Evolutionary conservation across 192 early-diverging fungal species (phyloP).

Genomic region (Coemansia sp.): DNA sequence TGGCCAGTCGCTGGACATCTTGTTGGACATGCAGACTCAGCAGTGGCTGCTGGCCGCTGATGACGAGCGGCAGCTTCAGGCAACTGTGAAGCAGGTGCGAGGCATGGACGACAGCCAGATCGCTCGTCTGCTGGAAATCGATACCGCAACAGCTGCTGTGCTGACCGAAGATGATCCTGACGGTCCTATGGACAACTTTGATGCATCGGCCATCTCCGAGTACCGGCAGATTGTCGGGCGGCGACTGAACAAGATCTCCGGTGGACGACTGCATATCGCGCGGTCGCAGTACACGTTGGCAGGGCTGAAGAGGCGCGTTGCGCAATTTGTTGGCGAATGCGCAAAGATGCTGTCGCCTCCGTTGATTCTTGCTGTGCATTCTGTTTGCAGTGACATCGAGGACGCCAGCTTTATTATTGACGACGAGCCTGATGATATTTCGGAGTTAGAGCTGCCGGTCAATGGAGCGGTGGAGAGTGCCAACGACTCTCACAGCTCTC

Average conservation of each 20-base stretch:
- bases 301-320: slow-evolving; percentile 13
- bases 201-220: neutral
- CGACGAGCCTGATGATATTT: neutral
- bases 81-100: slow-evolving; percentile 26
- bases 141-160: neutral
- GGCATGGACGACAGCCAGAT: slow-evolving; percentile 14
- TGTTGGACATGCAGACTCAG: slow-evolving; percentile 51
- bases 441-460: neutral
- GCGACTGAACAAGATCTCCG: slow-evolving; percentile 45
- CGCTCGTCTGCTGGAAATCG: slow-evolving; percentile 20
- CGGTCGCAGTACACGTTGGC: slow-evolving; percentile 23
- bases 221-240: slow-evolving; percentile 29
- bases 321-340: slow-evolving; percentile 21
- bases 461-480: neutral
- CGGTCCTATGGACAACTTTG: slow-evolving; percentile 1
- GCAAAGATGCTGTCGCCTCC: slow-evolving; percentile 6
- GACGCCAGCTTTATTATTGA: slow-evolving; percentile 5
- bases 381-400: neutral
- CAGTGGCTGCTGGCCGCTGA: slow-evolving; percentile 37
- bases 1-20: slow-evolving; percentile 18
- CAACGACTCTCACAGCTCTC: neutral
- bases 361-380: neutral
- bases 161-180: neutral
- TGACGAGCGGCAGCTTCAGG: slow-evolving; percentile 37
- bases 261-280: slow-evolving; percentile 29